phyloP scores from a whole-genome alignment of 2,329 filamentous ascomycete species.

The Lithohypha guttulata region DNA sequence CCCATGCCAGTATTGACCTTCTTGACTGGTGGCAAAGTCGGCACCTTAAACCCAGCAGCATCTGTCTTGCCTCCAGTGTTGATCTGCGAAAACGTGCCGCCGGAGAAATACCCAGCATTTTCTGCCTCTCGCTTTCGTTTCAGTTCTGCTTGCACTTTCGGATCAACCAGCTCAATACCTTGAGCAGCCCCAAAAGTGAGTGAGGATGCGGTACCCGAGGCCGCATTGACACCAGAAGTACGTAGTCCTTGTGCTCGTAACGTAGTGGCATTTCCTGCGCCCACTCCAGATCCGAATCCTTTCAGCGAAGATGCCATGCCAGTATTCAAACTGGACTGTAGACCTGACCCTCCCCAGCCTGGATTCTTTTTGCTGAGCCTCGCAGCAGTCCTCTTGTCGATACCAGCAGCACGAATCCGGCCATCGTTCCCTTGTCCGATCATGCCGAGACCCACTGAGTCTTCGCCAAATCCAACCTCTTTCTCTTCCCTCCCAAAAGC shows the following conservation, averaged over 20 bases:
- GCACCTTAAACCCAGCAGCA: slow-evolving; percentile 66
- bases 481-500: slow-evolving; percentile 91
- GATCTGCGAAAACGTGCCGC: slow-evolving; percentile 90
- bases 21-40: slow-evolving; percentile 62
- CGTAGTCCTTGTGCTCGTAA: slow-evolving; percentile 71
- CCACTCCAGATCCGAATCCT: slow-evolving; percentile 53
- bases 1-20: slow-evolving; percentile 55
- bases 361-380: slow-evolving; percentile 93
- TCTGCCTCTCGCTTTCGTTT: slow-evolving; percentile 86
- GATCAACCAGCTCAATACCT: slow-evolving; percentile 88
- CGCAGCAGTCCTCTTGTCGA: slow-evolving; percentile 85
- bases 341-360: slow-evolving; percentile 62
- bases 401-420: slow-evolving; percentile 75
- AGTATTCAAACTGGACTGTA: slow-evolving; percentile 45
- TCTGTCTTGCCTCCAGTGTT: slow-evolving; percentile 26
- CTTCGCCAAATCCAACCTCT: slow-evolving; percentile 84
- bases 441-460: slow-evolving; percentile 85
- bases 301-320: slow-evolving; percentile 67
- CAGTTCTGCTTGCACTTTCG: slow-evolving; percentile 78
- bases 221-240: slow-evolving; percentile 65
- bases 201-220: slow-evolving; percentile 67
- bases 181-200: slow-evolving; percentile 92
- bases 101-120: slow-evolving; percentile 92
- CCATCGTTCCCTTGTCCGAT: slow-evolving; percentile 81
- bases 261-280: slow-evolving; percentile 50